These are phyloP conservation scores for Helminthosporium solani DNA, from an alignment of 2,329 filamentous ascomycete genomes.

Conservation along the genomic window DNA sequence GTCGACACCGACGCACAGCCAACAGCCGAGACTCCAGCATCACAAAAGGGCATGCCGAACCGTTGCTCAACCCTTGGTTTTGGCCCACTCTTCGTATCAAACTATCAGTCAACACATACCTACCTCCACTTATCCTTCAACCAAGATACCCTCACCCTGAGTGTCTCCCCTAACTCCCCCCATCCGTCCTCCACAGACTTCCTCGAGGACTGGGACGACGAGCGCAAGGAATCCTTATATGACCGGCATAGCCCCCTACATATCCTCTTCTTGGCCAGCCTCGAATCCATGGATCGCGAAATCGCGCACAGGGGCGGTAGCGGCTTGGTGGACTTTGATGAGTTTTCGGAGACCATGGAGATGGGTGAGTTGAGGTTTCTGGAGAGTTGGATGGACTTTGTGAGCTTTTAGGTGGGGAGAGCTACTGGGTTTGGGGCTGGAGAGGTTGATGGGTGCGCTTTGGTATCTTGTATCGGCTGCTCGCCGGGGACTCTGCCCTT, in stretches of 20 bases:
- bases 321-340: conserved; percentile 72
- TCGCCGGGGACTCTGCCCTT: too few relatives aligned
- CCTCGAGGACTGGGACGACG: conserved; percentile 13
- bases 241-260: conserved; percentile 21
- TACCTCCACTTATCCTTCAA: not conserved
- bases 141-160: conserved; percentile 5
- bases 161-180: not conserved
- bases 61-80: too few relatives aligned
- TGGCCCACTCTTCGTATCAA: not conserved
- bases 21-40: not conserved
- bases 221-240: conserved; percentile 13
- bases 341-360: conserved; percentile 76
- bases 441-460: too few relatives aligned
- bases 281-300: conserved; percentile 68
- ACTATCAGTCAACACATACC: not conserved
- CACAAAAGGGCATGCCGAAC: too few relatives aligned
- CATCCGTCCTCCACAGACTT: not conserved
- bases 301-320: conserved; percentile 72
- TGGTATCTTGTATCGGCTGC: too few relatives aligned
- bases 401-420: conserved; percentile 47
- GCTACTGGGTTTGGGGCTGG: too few relatives aligned
- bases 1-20: not conserved
- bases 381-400: conserved; percentile 86
- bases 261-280: conserved; percentile 46
- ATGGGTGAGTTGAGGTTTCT: conserved; percentile 69